Conservation (phyloP, 2,329 filamentous ascomycete genomes). For the Rhexocercosporidium sp. region DNA sequence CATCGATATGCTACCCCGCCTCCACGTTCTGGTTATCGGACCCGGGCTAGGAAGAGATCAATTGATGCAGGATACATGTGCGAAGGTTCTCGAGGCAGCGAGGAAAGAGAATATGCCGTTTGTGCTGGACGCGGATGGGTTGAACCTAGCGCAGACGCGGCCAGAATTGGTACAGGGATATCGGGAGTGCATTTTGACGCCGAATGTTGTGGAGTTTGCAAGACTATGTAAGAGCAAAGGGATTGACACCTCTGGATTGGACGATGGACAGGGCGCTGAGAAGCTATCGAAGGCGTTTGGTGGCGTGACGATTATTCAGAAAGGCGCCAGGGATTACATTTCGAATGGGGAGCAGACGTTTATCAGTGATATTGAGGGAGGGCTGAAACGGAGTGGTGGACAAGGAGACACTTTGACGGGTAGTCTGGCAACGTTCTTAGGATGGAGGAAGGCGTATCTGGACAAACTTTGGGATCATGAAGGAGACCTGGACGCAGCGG, state of each 20-base stretch:
- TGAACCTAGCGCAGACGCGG: slow-evolving; percentile 76
- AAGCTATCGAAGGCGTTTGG: slow-evolving; percentile 75
- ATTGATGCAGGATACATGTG: slow-evolving; percentile 87
- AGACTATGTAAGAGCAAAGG: slow-evolving; percentile 78
- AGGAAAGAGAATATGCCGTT: slow-evolving; percentile 74
- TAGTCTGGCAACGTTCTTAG: slow-evolving; percentile 84
- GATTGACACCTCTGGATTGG: slow-evolving; percentile 59
- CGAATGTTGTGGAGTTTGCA: slow-evolving; percentile 92
- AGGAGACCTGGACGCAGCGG: slow-evolving; percentile 54
- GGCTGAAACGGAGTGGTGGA: slow-evolving; percentile 87
- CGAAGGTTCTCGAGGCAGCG: slow-evolving; percentile 79
- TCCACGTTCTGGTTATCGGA: slow-evolving; percentile 92
- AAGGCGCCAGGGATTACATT: slow-evolving; percentile 82
- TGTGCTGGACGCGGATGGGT: slow-evolving; percentile 89
- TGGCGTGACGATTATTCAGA: slow-evolving; percentile 90
- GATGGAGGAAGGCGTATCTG: slow-evolving; percentile 86
- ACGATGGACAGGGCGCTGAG: slow-evolving; percentile 57
- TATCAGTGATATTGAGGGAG: slow-evolving; percentile 77
- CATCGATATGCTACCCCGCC: slow-evolving; percentile 78
- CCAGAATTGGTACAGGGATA: slow-evolving; percentile 83
- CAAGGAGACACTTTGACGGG: slow-evolving; percentile 97
- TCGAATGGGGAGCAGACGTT: slow-evolving; percentile 80
- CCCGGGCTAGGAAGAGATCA: slow-evolving; percentile 89
- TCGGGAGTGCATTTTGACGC: slow-evolving; percentile 84
- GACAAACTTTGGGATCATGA: slow-evolving; percentile 78